Conservation (phyloP, 148 eudicot genomes). For the Dysphania ambrosioides region DNA sequence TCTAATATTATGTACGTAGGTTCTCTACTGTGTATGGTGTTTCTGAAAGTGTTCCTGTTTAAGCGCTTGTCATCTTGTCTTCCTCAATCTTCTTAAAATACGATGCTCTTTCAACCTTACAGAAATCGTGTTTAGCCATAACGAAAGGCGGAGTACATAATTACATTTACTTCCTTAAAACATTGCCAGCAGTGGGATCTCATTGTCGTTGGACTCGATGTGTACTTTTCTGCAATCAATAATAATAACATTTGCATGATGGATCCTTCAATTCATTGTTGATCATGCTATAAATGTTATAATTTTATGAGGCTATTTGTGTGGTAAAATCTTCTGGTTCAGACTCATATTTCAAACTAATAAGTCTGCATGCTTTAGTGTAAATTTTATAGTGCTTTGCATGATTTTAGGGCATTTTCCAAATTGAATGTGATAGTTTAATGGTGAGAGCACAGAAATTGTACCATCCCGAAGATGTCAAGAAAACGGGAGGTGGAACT, state of each 20-base stretch:
- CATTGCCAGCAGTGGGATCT: neutral
- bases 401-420: slow-evolving; percentile 61
- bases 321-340: neutral
- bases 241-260: neutral
- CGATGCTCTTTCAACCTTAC: neutral
- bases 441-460: slow-evolving; percentile 73
- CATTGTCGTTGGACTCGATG: neutral
- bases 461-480: slow-evolving; percentile 91
- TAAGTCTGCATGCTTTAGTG: neutral
- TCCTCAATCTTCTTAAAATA: neutral
- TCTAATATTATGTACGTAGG: too few species aligned
- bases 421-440: slow-evolving; percentile 44
- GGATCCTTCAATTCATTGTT: neutral
- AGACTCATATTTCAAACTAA: neutral
- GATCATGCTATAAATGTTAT: neutral
- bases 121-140: too few species aligned
- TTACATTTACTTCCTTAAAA: neutral
- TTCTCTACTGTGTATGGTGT: neutral
- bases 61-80: neutral
- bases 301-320: neutral
- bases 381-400: slow-evolving; percentile 1
- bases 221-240: neutral
- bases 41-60: neutral
- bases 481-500: slow-evolving; percentile 69
- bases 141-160: neutral